Evolutionary conservation across 1,284 basidiomycete species (phyloP), one percentile per base, ranked within the genome.

Genomic region (Schizopora paradoxa): DNA sequence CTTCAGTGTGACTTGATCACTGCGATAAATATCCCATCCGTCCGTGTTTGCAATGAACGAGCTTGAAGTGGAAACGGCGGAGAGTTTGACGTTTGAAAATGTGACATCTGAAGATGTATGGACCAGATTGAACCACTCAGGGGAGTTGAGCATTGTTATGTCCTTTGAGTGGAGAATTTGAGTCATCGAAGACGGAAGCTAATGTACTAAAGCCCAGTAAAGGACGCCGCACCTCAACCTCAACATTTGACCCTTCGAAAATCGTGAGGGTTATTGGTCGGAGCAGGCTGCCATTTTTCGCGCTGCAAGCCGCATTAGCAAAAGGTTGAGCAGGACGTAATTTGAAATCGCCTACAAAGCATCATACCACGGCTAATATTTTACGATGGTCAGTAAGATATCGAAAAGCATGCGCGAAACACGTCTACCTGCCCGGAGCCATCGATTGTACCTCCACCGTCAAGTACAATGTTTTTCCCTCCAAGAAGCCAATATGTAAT

Each of bases 11-110:
- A 81, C 69, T 41, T 65, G 64, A 47, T 74, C 70, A 28, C 74
- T 77, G 40, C 77, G 70, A 57, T 82, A 81, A 18, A 77, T 74
- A 54, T 83, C 74, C 77, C 77, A 81, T 6, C 79, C 79, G 52
- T 82, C 78, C 42, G 77, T 79, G 54, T 82, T 82, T 56, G 32
- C 34, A 14, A 38, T 51, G 3, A 73, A 66, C 0, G 48, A 52
- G 48, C 73, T 63, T 10, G 61, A 64, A 3, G 68, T 76, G 2
- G 75, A 75, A 7, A 59, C 61, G 4, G 71, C 66, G 34, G 58
- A 61, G 45, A 75, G 66, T 6, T 65, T 68, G 29, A 76, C 64
- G 19, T 48, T 51, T 1, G 51, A 49, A 32, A 56, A 60, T 3
- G 55, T 58, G n/a, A 48, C 58, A 14, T 44, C 62, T 60, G 54